A percentile compares a stretch with the other conserved stretches of the same genome.
Evolutionary conservation across 805 yeast species (phyloP).

Genomic region (Barnettozyma populi): DNA sequence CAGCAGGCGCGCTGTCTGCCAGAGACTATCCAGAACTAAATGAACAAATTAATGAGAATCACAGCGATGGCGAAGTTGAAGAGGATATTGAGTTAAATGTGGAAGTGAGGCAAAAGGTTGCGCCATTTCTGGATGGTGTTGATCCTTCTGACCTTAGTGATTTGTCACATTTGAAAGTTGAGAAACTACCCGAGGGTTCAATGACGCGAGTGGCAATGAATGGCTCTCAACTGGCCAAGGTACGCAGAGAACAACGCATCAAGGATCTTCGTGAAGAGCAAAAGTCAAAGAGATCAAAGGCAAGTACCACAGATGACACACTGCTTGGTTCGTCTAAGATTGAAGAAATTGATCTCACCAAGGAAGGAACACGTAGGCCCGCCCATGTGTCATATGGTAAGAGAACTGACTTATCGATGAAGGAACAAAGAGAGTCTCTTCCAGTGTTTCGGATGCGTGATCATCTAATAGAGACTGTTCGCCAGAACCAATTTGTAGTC

Average conservation of each 20-base stretch:
- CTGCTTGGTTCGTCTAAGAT: constrained; percentile 21
- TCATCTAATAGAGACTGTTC: constrained; percentile 50
- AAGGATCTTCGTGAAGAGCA: constrained; percentile 50
- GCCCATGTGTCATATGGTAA: constrained; percentile 32
- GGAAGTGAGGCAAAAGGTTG: constrained; percentile 64
- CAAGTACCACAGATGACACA: constrained; percentile 36
- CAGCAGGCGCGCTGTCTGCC: constrained; percentile 67
- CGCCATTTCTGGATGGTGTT: constrained; percentile 65
- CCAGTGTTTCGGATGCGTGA: constrained; percentile 76
- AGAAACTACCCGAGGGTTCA: constrained; percentile 74
- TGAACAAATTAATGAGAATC: constrained; percentile 27
- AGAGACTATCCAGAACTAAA: constrained; percentile 64
- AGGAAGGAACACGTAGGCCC: constrained; percentile 15
- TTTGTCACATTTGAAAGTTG: constrained; percentile 45
- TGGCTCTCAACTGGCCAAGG: constrained; percentile 65
- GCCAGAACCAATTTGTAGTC: constrained; percentile 60
- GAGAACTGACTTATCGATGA: constrained; percentile 35
- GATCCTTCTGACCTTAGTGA: constrained; percentile 16
- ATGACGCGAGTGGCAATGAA: constrained; percentile 67
- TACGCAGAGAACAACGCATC: constrained; percentile 54
- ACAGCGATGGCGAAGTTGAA: constrained; percentile 14
- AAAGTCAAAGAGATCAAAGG: constrained; percentile 46
- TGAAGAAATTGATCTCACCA: constrained; percentile 26
- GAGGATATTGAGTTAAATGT: constrained; percentile 57
- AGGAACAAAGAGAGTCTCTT: constrained; percentile 51